Conservation (phyloP, 169 alveolate species). For the Plasmodium relictum region DNA sequence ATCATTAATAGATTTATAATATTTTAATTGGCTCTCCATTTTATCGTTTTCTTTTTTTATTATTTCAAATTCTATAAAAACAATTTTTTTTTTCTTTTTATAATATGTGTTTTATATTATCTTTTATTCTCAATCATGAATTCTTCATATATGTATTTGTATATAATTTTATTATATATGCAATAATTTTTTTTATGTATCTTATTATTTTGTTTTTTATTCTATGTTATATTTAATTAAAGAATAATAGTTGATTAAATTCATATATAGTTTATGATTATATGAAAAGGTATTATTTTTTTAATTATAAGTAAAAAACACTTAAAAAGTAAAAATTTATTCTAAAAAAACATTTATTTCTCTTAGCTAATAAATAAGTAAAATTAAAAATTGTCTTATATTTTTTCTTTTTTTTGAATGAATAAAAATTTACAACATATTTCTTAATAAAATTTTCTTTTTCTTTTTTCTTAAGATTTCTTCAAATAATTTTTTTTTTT, state of each 20-base stretch:
- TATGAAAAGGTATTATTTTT: too few species aligned
- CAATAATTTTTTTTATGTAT: not conserved
- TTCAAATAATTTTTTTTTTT: not conserved
- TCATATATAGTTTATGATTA: too few species aligned
- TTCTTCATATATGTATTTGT: not conserved
- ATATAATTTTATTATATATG: not conserved
- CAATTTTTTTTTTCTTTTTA: not conserved
- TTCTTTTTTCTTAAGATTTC: not conserved
- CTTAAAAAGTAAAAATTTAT: too few species aligned
- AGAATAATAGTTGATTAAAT: too few species aligned
- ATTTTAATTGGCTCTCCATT: slow-evolving; percentile 46
- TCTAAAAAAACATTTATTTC: too few species aligned
- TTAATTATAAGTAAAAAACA: too few species aligned
- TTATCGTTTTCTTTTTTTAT: slow-evolving; percentile 55
- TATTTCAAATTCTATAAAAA: slow-evolving; percentile 51
- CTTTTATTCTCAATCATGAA: too few species aligned
- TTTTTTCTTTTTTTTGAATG: too few species aligned
- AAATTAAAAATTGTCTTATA: too few species aligned
- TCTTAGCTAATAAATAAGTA: too few species aligned
- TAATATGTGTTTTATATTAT: not conserved
- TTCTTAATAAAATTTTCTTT: not conserved
- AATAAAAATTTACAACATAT: not conserved
- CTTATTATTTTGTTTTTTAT: too few species aligned
- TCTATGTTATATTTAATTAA: too few species aligned
- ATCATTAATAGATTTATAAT: slow-evolving; percentile 38